A percentile compares a stretch with the other conserved stretches of the same genome.
phyloP scores from a whole-genome alignment of 169 alveolate genomes.

The Plasmodium adleri region DNA sequence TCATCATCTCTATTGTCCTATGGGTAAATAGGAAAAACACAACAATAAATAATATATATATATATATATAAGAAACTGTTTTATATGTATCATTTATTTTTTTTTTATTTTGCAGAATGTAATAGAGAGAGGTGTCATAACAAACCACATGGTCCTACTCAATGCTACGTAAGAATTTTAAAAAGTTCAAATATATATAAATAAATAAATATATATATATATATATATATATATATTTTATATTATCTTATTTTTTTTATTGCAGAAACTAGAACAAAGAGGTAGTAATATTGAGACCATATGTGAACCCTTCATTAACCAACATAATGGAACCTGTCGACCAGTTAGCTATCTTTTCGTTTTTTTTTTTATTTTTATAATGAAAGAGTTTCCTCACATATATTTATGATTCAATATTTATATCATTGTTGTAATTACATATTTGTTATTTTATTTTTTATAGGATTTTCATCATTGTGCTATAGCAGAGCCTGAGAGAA shows the following conservation, averaged over 20 bases:
- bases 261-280: conserved; percentile 51
- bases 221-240: background rate
- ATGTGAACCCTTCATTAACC: conserved; percentile 37
- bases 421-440: background rate
- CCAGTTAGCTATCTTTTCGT: background rate
- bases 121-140: conserved; percentile 16
- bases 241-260: background rate
- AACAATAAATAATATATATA: background rate
- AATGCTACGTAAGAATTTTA: conserved; percentile 31
- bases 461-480: conserved; percentile 49
- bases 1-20: background rate
- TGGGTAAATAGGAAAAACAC: conserved; percentile 2
- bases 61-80: background rate
- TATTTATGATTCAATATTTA: background rate
- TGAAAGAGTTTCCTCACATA: background rate
- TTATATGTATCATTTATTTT: background rate
- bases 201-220: background rate
- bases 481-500: conserved; percentile 59
- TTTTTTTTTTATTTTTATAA: background rate
- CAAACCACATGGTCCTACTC: conserved; percentile 40
- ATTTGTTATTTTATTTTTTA: conserved; percentile 4
- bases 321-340: conserved; percentile 32
- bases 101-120: conserved; percentile 10
- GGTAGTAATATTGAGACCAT: conserved; percentile 33
- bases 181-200: background rate